Evolutionary conservation across 768 basidiomycete genomes (phyloP).

Genomic region (Nidularia sp.): DNA sequence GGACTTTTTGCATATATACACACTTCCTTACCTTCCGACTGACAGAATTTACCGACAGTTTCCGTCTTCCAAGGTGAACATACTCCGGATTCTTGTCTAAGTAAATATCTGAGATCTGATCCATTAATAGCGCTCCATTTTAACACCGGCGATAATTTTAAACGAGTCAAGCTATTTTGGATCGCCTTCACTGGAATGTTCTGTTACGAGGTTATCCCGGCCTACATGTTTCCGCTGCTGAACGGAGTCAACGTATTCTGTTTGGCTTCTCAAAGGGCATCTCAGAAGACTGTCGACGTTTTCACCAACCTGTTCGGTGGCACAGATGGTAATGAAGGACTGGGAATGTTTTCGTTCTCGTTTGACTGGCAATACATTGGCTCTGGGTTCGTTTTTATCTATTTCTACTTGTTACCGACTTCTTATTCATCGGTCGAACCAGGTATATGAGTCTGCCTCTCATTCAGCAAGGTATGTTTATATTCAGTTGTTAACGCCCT

Average conservation of each 20-base stretch:
- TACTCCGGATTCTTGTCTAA: background rate
- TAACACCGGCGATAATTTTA: conserved; percentile 34
- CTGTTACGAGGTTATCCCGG: conserved; percentile 46
- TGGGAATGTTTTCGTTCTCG: conserved; percentile 57
- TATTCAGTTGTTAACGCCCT: background rate
- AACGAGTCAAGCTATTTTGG: conserved; percentile 53
- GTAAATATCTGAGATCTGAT: background rate
- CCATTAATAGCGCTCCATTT: conserved; percentile 41
- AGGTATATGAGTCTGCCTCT: conserved; percentile 52
- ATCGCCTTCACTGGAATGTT: conserved; percentile 47
- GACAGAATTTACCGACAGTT: conserved; percentile 52
- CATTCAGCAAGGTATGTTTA: conserved; percentile 44
- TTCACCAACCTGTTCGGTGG: conserved; percentile 70
- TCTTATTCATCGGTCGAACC: conserved; percentile 2
- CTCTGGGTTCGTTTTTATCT: conserved; percentile 23
- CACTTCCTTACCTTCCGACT: background rate
- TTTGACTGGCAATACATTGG: conserved; percentile 70
- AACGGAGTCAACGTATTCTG: conserved; percentile 62
- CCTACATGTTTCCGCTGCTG: conserved; percentile 60
- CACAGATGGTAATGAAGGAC: conserved; percentile 60
- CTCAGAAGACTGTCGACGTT: conserved; percentile 36
- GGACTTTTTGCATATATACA: background rate
- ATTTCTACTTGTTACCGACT: background rate
- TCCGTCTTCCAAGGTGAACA: conserved; percentile 50
- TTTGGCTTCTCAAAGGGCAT: conserved; percentile 47